phyloP scores from a whole-genome alignment of 2,329 filamentous ascomycete species.

The Zymoseptoria ardabiliae region DNA sequence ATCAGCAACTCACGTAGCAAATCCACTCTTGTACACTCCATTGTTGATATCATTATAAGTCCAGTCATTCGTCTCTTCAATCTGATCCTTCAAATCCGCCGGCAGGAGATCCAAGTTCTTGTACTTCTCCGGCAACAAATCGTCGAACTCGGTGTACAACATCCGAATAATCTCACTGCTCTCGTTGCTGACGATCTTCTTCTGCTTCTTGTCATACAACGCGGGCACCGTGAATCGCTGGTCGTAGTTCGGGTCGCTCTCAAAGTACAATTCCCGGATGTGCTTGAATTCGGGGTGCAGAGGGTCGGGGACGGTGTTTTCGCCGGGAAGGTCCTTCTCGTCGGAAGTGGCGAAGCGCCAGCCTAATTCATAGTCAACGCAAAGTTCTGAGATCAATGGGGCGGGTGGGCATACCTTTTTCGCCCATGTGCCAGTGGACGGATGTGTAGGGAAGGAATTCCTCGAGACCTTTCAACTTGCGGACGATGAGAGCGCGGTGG shows the following conservation, averaged over 20 bases:
- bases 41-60: slow-evolving; percentile 48
- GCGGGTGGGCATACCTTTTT: slow-evolving; percentile 42
- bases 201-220: slow-evolving; percentile 69
- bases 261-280: slow-evolving; percentile 74
- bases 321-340: slow-evolving; percentile 49
- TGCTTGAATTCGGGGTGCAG: slow-evolving; percentile 62
- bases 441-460: slow-evolving; percentile 69
- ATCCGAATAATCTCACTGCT: slow-evolving; percentile 88
- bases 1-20: slow-evolving; percentile 35
- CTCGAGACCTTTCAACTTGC: slow-evolving; percentile 86
- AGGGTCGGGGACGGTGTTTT: slow-evolving; percentile 53
- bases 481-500: slow-evolving; percentile 76
- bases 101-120: slow-evolving; percentile 41
- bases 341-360: slow-evolving; percentile 74
- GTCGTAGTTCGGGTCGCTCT: slow-evolving; percentile 60
- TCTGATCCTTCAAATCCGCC: slow-evolving; percentile 36
- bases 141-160: slow-evolving; percentile 74
- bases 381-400: not conserved
- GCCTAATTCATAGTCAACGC: slow-evolving; percentile 38
- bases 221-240: slow-evolving; percentile 85
- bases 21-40: slow-evolving; percentile 46
- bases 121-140: slow-evolving; percentile 36
- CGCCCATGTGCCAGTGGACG: slow-evolving; percentile 88
- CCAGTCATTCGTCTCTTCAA: slow-evolving; percentile 46
- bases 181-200: slow-evolving; percentile 83